Percentiles rank a stretch among this genome's conserved stretches.
phyloP scores from a whole-genome alignment of 495 filamentous ascomycete genomes.

The Podospora tetraspora region DNA sequence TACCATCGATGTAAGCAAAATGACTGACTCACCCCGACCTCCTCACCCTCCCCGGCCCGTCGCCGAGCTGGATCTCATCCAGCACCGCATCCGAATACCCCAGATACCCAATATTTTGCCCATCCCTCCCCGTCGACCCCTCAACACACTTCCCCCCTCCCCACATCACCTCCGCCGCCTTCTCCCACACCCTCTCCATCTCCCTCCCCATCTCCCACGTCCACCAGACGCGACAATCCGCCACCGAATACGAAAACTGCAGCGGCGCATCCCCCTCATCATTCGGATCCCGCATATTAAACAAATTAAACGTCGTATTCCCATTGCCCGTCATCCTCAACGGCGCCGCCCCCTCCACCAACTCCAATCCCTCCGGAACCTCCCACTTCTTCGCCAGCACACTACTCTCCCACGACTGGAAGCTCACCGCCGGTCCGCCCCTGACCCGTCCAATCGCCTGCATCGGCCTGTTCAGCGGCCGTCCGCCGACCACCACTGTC shows the following conservation, averaged over 20 bases:
- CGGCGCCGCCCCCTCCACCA: background rate
- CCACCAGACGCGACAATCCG: constrained; percentile 52
- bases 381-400: background rate
- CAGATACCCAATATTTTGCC: constrained; percentile 9
- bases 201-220: constrained; percentile 47
- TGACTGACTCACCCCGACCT: background rate
- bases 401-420: background rate
- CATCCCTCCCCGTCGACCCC: constrained; percentile 8
- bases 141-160: constrained; percentile 13
- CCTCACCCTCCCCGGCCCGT: background rate
- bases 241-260: constrained; percentile 50
- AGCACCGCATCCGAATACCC: background rate
- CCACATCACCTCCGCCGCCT: constrained; percentile 36
- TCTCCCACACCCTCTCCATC: constrained; percentile 45
- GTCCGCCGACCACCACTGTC: constrained; percentile 57
- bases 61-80: background rate
- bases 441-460: constrained; percentile 59
- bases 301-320: background rate
- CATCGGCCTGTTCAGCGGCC: constrained; percentile 51
- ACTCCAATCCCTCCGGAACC: background rate
- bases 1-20: too few relatives aligned
- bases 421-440: constrained; percentile 36
- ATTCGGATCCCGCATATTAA: background rate
- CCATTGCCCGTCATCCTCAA: background rate
- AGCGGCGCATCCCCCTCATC: constrained; percentile 33